phyloP scores from a whole-genome alignment of 169 alveolate genomes.

The Blepharisma undulans region DNA sequence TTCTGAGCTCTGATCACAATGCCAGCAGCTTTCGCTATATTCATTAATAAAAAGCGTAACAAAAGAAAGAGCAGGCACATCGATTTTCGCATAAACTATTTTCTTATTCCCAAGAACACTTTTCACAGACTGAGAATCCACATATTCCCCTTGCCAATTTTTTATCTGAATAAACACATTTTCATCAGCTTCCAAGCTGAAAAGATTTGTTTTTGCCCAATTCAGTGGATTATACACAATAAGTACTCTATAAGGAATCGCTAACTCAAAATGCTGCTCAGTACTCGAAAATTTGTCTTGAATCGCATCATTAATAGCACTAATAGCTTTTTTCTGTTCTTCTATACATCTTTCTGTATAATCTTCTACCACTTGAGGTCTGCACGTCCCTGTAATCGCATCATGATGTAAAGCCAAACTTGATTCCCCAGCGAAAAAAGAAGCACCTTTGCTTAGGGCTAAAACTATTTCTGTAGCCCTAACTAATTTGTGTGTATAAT shows the following conservation, averaged over 20 bases:
- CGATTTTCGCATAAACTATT: neutral
- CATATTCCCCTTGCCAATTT: neutral
- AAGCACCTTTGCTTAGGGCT: neutral
- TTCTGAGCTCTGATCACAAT: neutral
- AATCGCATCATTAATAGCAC: neutral
- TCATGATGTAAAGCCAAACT: conserved; percentile 66
- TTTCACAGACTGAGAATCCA: neutral
- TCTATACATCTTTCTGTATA: conserved; percentile 10
- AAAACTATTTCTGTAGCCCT: conserved; percentile 11
- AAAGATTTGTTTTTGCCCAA: neutral
- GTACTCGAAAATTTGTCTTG: neutral
- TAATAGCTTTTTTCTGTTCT: neutral
- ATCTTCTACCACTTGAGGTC: conserved; percentile 47
- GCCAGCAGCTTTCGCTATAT: neutral
- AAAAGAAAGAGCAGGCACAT: neutral
- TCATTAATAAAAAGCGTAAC: neutral
- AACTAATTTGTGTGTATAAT: neutral
- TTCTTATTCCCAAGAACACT: neutral
- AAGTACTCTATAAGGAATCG: neutral
- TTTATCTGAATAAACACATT: neutral
- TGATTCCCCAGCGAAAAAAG: conserved; percentile 20
- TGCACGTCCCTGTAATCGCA: conserved; percentile 75
- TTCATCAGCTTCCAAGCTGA: neutral
- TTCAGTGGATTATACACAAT: neutral
- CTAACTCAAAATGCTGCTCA: neutral